These are phyloP conservation scores for Adansonia digitata DNA, from an alignment of 345 rosid genomes.

Conservation along the genomic window DNA sequence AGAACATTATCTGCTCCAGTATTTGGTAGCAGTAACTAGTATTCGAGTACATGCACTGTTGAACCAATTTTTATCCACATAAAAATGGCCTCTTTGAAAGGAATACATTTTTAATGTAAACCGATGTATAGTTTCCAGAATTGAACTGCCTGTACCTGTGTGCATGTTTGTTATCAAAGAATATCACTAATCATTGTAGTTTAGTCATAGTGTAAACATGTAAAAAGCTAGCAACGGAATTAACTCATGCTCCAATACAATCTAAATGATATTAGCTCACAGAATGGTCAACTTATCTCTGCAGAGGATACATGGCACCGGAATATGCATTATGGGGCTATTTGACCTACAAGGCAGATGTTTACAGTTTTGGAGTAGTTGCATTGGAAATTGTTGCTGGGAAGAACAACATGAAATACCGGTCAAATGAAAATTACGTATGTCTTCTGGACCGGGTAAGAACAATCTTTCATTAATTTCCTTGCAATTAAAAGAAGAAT, in stretches of 20 bases:
- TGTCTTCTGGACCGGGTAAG: conserved; percentile 60
- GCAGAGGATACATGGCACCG: conserved; percentile 62
- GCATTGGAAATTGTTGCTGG: conserved; percentile 54
- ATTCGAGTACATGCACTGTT: neutral
- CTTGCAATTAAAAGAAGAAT: neutral
- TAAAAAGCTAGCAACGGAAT: neutral
- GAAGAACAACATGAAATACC: conserved; percentile 39
- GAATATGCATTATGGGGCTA: conserved; percentile 65
- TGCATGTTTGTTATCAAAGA: neutral
- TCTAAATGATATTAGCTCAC: neutral
- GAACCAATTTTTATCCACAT: neutral
- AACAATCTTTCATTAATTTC: neutral
- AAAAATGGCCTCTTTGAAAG: neutral
- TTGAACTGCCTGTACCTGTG: neutral
- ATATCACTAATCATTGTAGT: neutral
- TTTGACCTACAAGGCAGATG: conserved; percentile 55
- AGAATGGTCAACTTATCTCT: neutral
- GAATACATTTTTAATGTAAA: neutral
- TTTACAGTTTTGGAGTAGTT: conserved; percentile 57
- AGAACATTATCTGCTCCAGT: neutral
- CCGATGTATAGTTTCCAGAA: neutral
- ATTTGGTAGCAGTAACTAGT: neutral
- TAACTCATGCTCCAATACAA: neutral
- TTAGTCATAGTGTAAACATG: neutral
- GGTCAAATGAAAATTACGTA: conserved; percentile 28